phyloP scores from a whole-genome alignment of 2,329 filamentous ascomycete species.

The Colletotrichum chrysophilum region DNA sequence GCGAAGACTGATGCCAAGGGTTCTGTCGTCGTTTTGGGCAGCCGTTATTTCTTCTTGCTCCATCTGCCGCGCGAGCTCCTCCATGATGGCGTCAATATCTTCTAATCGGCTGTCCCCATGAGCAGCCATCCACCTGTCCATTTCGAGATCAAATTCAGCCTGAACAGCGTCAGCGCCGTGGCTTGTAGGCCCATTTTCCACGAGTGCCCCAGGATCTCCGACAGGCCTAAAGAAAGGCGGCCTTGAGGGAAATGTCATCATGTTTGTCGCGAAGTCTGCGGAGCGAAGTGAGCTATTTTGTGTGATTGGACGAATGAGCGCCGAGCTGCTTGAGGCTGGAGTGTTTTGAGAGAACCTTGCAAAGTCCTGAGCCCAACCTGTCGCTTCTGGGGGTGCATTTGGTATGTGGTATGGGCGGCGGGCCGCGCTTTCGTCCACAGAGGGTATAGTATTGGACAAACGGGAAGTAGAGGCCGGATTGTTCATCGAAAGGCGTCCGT shows the following conservation, averaged over 20 bases:
- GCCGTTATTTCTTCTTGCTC: slow-evolving; percentile 24
- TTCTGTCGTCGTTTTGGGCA: background rate
- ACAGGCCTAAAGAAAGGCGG: background rate
- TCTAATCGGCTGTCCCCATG: slow-evolving; percentile 38
- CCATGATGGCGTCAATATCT: slow-evolving; percentile 48
- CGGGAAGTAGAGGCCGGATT: background rate
- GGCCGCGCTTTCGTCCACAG: no score
- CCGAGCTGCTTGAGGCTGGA: background rate
- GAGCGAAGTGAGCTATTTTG: background rate
- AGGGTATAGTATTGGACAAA: background rate
- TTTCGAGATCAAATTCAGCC: slow-evolving; percentile 45
- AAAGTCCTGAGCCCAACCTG: slow-evolving; percentile 20
- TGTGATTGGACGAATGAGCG: background rate
- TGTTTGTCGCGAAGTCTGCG: background rate
- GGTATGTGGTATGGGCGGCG: background rate
- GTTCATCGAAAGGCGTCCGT: background rate
- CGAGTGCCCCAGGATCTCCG: background rate
- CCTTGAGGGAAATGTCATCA: background rate
- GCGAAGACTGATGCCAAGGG: background rate
- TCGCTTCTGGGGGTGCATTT: background rate
- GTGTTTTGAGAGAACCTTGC: background rate
- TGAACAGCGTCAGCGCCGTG: slow-evolving; percentile 17
- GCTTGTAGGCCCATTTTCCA: background rate
- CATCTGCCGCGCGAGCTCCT: slow-evolving; percentile 45
- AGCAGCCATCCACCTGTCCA: slow-evolving; percentile 44